Percentiles rank a stretch among this genome's conserved stretches.
These are phyloP conservation scores for Trametes cingulata DNA, from an alignment of 768 basidiomycete genomes.

Conservation along the genomic window DNA sequence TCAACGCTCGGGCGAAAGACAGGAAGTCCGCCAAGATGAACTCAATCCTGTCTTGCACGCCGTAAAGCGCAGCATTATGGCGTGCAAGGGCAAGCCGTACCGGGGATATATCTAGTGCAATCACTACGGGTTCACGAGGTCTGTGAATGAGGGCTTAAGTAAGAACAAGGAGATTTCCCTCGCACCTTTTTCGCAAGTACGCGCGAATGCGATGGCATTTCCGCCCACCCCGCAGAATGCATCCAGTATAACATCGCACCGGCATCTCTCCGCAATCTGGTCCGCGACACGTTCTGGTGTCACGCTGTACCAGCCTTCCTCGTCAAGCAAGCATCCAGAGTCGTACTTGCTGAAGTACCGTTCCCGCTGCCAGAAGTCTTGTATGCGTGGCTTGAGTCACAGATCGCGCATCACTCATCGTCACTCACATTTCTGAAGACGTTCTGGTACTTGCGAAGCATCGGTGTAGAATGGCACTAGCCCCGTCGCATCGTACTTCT, in stretches of 20 bases:
- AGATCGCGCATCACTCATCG: background rate
- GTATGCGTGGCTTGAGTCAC: background rate
- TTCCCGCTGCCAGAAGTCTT: conserved; percentile 86
- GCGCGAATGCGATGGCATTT: conserved; percentile 95
- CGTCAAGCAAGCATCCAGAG: conserved; percentile 83
- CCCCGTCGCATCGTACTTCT: conserved; percentile 66
- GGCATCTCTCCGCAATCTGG: conserved; percentile 92
- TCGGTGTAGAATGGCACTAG: conserved; percentile 73
- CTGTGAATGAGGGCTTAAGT: background rate
- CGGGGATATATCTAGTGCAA: conserved; percentile 87
- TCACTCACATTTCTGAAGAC: conserved; percentile 80
- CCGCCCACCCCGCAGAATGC: conserved; percentile 98
- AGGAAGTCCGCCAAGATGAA: conserved; percentile 89
- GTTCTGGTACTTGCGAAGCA: conserved; percentile 67
- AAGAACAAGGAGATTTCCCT: conserved; percentile 1
- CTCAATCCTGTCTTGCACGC: conserved; percentile 93
- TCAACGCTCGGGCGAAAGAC: conserved; percentile 64
- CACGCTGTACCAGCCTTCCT: conserved; percentile 98
- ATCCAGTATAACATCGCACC: conserved; percentile 82
- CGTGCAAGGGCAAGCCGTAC: conserved; percentile 85
- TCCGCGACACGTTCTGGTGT: conserved; percentile 92
- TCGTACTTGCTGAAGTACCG: conserved; percentile 82
- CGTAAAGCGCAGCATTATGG: conserved; percentile 93
- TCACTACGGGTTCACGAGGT: conserved; percentile 53
- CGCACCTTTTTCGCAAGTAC: conserved; percentile 92